Conservation (phyloP, 805 yeast genomes). For the Ogataea paraovalis region DNA sequence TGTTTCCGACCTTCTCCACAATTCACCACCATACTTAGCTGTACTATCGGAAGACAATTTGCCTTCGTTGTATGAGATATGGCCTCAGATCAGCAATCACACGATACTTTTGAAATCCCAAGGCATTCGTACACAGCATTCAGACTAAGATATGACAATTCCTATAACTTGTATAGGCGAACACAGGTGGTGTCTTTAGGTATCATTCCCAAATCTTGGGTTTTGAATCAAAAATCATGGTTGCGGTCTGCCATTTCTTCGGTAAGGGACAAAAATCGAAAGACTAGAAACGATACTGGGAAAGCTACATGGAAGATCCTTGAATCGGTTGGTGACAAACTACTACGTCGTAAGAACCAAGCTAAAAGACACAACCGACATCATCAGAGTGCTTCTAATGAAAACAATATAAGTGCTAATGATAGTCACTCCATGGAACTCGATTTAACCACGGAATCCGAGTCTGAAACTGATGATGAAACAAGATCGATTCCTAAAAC, state of each 20-base stretch:
- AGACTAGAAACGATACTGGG: not conserved
- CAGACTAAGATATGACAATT: slow-evolving; percentile 49
- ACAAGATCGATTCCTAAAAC: not conserved
- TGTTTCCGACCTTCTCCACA: no score
- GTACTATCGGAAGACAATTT: no score
- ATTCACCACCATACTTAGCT: no score
- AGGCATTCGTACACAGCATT: slow-evolving; percentile 56
- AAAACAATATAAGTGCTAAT: not conserved
- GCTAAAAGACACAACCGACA: not conserved
- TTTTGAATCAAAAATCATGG: slow-evolving; percentile 27
- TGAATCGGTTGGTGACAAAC: not conserved
- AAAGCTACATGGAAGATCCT: not conserved
- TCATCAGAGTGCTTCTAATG: not conserved
- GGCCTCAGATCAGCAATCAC: not conserved
- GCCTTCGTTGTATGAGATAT: no score
- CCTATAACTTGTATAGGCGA: slow-evolving; percentile 43
- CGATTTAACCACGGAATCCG: not conserved
- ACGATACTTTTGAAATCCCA: slow-evolving; percentile 34
- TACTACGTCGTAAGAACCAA: not conserved
- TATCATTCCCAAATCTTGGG: slow-evolving; percentile 55
- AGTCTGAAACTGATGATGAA: not conserved
- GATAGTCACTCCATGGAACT: not conserved
- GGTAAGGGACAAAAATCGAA: not conserved
- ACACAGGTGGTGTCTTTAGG: slow-evolving; percentile 54
- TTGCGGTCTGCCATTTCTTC: slow-evolving; percentile 11